These are phyloP conservation scores for Ceratocystis harringtonii DNA, from an alignment of 2,329 filamentous ascomycete genomes.

Conservation along the genomic window DNA sequence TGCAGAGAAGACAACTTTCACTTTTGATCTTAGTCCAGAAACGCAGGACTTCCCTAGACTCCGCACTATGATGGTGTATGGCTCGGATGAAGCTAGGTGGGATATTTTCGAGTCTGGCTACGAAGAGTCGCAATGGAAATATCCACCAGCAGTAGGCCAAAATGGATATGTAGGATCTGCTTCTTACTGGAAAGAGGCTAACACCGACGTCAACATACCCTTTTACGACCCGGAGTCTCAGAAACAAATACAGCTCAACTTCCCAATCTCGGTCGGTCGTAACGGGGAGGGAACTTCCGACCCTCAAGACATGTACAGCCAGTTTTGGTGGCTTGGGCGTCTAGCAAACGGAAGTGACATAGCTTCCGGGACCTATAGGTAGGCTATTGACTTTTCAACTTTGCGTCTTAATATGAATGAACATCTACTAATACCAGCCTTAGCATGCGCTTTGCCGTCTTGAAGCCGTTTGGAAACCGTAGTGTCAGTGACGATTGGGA, in stretches of 20 bases:
- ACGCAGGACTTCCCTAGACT: slow-evolving; percentile 19
- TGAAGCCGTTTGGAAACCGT: slow-evolving; percentile 21
- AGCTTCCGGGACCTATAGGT: slow-evolving; percentile 21
- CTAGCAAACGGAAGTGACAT: slow-evolving; percentile 22
- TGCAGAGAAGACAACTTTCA: slow-evolving; percentile 16
- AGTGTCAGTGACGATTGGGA: slow-evolving; percentile 20
- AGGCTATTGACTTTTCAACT: not conserved
- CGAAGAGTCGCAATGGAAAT: slow-evolving; percentile 27
- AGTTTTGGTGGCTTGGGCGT: slow-evolving; percentile 22
- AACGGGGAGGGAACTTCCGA: slow-evolving; percentile 13
- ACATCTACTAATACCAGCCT: not conserved
- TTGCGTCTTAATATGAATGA: not conserved
- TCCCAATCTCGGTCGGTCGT: slow-evolving; percentile 18
- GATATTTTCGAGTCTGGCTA: slow-evolving; percentile 29
- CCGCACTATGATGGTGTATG: slow-evolving; percentile 22
- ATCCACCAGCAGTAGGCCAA: slow-evolving; percentile 27
- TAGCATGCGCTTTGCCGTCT: slow-evolving; percentile 21
- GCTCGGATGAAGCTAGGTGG: slow-evolving; percentile 26
- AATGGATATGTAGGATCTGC: slow-evolving; percentile 30
- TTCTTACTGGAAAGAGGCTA: slow-evolving; percentile 18
- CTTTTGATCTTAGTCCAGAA: slow-evolving; percentile 14
- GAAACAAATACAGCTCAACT: slow-evolving; percentile 21
- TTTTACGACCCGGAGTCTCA: slow-evolving; percentile 20
- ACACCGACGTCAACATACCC: slow-evolving; percentile 11
- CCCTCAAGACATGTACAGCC: slow-evolving; percentile 5